Evolutionary conservation across 164 flowering plant genomes (phyloP).

Genomic region (Nymphaea colorata): DNA sequence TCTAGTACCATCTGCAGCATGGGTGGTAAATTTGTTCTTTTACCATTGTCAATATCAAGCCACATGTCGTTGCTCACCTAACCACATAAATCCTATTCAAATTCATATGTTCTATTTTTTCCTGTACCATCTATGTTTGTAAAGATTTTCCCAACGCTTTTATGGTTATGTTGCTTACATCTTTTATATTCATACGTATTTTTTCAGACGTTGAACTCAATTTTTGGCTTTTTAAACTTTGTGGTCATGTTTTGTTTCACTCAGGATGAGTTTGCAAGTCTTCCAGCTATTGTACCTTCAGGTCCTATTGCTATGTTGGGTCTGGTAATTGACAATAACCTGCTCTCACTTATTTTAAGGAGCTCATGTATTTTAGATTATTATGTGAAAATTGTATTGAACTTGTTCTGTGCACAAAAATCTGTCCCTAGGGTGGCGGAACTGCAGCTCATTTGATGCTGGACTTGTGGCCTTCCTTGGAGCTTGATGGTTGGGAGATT

Average conservation of each 20-base stretch:
- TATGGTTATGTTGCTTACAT: neutral
- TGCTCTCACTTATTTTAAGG: too few species aligned
- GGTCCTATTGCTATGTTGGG: constrained; percentile 81
- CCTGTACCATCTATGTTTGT: too few species aligned
- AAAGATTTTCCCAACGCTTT: neutral
- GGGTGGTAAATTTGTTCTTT: too few species aligned
- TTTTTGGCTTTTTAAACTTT: too few species aligned
- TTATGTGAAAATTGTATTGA: too few species aligned
- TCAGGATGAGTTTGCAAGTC: constrained; percentile 74
- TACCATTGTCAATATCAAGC: too few species aligned
- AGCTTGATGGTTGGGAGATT: constrained; percentile 85
- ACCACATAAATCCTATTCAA: too few species aligned
- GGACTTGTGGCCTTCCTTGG: constrained; percentile 64
- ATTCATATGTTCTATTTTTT: too few species aligned
- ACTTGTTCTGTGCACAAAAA: neutral
- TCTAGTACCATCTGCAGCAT: too few species aligned
- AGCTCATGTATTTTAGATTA: too few species aligned
- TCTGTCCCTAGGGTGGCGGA: constrained; percentile 58
- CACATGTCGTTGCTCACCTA: too few species aligned
- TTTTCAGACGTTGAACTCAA: neutral
- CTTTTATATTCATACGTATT: neutral
- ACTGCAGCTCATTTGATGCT: constrained; percentile 76
- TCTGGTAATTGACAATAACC: constrained; percentile 27
- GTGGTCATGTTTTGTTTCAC: neutral
- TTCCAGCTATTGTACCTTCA: constrained; percentile 65